These are phyloP conservation scores for Blastobotrys buckinghamii DNA, from an alignment of 1,139 yeast species.

Conservation along the genomic window DNA sequence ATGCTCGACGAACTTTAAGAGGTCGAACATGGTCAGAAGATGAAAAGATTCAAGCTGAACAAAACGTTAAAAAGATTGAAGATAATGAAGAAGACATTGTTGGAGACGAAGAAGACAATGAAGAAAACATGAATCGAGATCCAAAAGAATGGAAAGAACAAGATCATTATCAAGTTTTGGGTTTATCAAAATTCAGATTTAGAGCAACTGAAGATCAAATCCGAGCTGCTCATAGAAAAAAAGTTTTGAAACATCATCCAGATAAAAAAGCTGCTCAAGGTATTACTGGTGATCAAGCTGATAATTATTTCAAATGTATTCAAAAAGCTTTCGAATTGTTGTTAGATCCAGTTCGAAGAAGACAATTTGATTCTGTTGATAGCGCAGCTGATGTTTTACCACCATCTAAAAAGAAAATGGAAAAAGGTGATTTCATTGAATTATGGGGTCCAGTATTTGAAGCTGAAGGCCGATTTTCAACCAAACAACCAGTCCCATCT, in stretches of 20 bases:
- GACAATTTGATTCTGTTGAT: constrained; percentile 94
- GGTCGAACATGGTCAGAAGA: constrained; percentile 99
- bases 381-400: constrained; percentile 77
- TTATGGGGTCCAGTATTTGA: constrained; percentile 92
- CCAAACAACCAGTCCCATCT: constrained; percentile 78
- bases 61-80: constrained; percentile 71
- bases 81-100: constrained; percentile 72
- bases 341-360: constrained; percentile 80
- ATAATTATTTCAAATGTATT: constrained; percentile 95
- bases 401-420: constrained; percentile 52
- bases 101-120: constrained; percentile 74
- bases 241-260: constrained; percentile 95
- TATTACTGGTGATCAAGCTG: constrained; percentile 87
- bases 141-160: constrained; percentile 98
- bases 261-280: constrained; percentile 94
- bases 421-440: constrained; percentile 64
- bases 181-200: constrained; percentile 85
- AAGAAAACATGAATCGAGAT: constrained; percentile 72
- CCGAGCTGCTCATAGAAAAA: constrained; percentile 94
- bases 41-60: constrained; percentile 89
- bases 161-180: constrained; percentile 94
- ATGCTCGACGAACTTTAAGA: constrained; percentile 91
- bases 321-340: constrained; percentile 93
- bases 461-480: constrained; percentile 87
- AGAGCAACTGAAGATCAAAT: constrained; percentile 89